These are phyloP conservation scores for Neofusicoccum laricinum DNA, from an alignment of 2,329 filamentous ascomycete species.

Conservation along the genomic window DNA sequence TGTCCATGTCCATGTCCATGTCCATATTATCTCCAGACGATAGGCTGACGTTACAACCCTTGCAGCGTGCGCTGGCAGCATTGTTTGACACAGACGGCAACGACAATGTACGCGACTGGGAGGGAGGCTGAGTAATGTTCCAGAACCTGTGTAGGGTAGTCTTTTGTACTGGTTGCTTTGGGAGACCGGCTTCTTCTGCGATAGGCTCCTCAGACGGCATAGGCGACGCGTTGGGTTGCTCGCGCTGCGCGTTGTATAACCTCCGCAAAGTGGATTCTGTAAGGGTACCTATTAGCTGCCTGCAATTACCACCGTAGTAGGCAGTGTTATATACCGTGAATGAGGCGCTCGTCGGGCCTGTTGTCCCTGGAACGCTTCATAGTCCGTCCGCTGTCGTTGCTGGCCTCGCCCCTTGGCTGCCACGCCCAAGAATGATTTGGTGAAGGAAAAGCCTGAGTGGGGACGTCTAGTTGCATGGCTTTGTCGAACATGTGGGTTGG, in stretches of 20 bases:
- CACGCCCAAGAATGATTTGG: slow-evolving; percentile 18
- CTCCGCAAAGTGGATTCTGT: slow-evolving; percentile 45
- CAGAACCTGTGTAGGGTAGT: slow-evolving; percentile 48
- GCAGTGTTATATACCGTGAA: slow-evolving; percentile 48
- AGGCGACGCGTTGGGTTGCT: slow-evolving; percentile 29
- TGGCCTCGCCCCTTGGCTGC: slow-evolving; percentile 15
- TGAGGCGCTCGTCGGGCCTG: slow-evolving; percentile 53
- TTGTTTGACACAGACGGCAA: neutral
- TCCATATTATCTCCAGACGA: slow-evolving; percentile 32
- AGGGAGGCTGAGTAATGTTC: slow-evolving; percentile 37
- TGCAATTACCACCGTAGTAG: too few relatives aligned
- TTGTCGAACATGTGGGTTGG: neutral
- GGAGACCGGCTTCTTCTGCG: neutral
- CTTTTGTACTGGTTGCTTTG: slow-evolving; percentile 17
- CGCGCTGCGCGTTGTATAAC: slow-evolving; percentile 44
- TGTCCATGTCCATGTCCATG: slow-evolving; percentile 37
- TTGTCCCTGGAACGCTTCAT: slow-evolving; percentile 58
- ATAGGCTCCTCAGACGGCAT: slow-evolving; percentile 23
- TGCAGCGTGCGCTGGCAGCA: slow-evolving; percentile 31
- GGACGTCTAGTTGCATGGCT: slow-evolving; percentile 28
- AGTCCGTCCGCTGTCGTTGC: slow-evolving; percentile 48
- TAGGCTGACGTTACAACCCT: slow-evolving; percentile 44
- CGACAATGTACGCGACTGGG: slow-evolving; percentile 21
- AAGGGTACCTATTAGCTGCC: slow-evolving; percentile 21
- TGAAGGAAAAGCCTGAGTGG: neutral